phyloP scores from a whole-genome alignment of 2,329 filamentous ascomycete genomes.

The Fusarium globosum region DNA sequence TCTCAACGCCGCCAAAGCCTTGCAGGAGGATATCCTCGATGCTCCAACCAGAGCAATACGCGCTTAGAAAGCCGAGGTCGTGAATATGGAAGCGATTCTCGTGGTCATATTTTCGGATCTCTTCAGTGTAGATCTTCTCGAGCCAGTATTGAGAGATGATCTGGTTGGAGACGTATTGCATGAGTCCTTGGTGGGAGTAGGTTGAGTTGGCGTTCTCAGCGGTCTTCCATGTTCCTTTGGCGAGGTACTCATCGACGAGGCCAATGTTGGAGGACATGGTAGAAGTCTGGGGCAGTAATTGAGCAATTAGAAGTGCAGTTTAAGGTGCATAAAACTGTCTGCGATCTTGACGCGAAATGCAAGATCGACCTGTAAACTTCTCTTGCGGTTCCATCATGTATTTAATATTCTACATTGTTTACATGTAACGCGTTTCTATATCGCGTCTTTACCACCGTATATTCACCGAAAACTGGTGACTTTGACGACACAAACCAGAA shows the following conservation, averaged over 20 bases:
- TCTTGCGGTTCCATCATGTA: neutral
- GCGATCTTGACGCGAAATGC: neutral
- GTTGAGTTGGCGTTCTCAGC: slow-evolving; percentile 43
- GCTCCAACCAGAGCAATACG: slow-evolving; percentile 43
- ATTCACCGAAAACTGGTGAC: slow-evolving; percentile 7
- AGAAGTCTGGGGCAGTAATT: too few species aligned
- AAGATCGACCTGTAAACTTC: neutral
- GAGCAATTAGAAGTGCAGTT: accelerated
- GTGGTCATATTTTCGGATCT: slow-evolving; percentile 28
- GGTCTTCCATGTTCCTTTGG: slow-evolving; percentile 38
- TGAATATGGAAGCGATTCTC: slow-evolving; percentile 43
- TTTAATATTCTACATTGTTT: neutral
- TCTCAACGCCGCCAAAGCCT: slow-evolving; percentile 40
- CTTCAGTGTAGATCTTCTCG: slow-evolving; percentile 38
- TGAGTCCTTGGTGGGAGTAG: slow-evolving; percentile 41
- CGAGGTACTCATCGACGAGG: slow-evolving; percentile 39
- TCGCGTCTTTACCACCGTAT: neutral
- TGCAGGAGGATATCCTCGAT: slow-evolving; percentile 41
- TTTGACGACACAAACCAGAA: neutral
- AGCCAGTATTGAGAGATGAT: slow-evolving; percentile 42
- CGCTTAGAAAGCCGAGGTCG: slow-evolving; percentile 40
- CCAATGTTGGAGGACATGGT: slow-evolving; percentile 23
- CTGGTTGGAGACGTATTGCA: slow-evolving; percentile 43
- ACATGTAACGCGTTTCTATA: neutral
- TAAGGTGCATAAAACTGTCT: too few species aligned